phyloP scores from a whole-genome alignment of 306 rosid genomes.

The Mucuna pruriens region DNA sequence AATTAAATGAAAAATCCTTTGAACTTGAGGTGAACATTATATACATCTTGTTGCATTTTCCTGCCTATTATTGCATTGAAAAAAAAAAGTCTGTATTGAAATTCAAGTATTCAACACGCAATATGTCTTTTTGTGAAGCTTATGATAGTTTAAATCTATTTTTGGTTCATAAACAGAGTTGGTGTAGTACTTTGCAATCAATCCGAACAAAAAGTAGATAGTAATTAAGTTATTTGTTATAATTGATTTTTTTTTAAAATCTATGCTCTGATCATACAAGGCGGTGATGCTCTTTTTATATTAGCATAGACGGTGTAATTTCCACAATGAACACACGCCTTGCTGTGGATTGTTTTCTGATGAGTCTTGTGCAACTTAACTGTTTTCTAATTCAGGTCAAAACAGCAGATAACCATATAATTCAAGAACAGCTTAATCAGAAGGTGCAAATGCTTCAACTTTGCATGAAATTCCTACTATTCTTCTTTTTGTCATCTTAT shows the following conservation, averaged over 20 bases:
- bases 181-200: constrained; percentile 15
- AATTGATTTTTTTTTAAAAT: constrained; percentile 19
- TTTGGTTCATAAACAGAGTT: constrained; percentile 4
- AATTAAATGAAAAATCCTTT: constrained; percentile 89
- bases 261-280: constrained; percentile 30
- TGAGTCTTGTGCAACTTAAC: constrained; percentile 10
- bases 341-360: constrained; percentile 17
- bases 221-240: background rate
- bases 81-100: background rate
- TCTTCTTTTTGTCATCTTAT: constrained; percentile 16
- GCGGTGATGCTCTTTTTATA: background rate
- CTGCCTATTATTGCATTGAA: constrained; percentile 24
- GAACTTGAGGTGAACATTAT: constrained; percentile 87
- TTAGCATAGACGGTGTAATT: constrained; percentile 20
- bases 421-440: constrained; percentile 91
- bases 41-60: constrained; percentile 34
- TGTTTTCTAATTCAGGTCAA: constrained; percentile 69
- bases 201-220: constrained; percentile 17
- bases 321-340: constrained; percentile 30
- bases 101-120: constrained; percentile 6
- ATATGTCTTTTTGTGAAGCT: constrained; percentile 26
- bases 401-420: constrained; percentile 90
- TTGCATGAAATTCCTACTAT: background rate
- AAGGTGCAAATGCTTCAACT: constrained; percentile 57
- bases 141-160: constrained; percentile 1